phyloP scores from a whole-genome alignment of 441 rosid species.

The Theobroma grandiflorum region DNA sequence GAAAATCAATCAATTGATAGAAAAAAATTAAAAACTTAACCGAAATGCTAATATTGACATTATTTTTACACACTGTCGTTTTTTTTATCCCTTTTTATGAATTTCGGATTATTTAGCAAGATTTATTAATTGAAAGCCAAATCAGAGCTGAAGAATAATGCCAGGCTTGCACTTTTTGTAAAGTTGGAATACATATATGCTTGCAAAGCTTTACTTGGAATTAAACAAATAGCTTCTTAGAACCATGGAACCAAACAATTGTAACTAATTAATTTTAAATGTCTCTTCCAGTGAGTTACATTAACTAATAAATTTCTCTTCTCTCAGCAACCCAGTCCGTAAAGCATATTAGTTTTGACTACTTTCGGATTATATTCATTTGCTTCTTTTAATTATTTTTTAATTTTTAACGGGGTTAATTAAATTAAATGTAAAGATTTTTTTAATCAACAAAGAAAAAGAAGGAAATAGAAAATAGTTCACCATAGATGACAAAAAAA shows the following conservation, averaged over 20 bases:
- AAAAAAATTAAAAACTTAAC: too few relatives aligned
- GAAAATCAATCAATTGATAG: too few relatives aligned
- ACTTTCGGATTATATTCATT: background rate
- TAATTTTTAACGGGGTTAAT: too few relatives aligned
- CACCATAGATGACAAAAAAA: background rate
- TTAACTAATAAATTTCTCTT: background rate
- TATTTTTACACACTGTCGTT: too few relatives aligned
- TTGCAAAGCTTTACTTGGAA: background rate
- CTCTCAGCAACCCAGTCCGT: background rate
- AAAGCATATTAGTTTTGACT: background rate
- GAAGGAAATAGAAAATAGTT: background rate
- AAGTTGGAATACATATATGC: slow-evolving; percentile 5
- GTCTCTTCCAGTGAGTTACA: background rate
- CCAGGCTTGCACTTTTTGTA: slow-evolving; percentile 19
- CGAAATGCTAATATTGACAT: background rate
- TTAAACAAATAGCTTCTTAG: background rate
- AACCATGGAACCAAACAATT: background rate
- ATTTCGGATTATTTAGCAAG: too few relatives aligned
- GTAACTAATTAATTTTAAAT: background rate
- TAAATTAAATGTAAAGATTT: background rate
- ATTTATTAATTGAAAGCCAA: background rate
- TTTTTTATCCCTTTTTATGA: too few relatives aligned
- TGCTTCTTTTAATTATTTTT: too few relatives aligned
- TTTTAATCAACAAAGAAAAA: background rate
- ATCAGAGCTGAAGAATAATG: slow-evolving; percentile 15